These are phyloP conservation scores for Elsinoe arachidis DNA, from an alignment of 2,329 filamentous ascomycete species.

Conservation along the genomic window DNA sequence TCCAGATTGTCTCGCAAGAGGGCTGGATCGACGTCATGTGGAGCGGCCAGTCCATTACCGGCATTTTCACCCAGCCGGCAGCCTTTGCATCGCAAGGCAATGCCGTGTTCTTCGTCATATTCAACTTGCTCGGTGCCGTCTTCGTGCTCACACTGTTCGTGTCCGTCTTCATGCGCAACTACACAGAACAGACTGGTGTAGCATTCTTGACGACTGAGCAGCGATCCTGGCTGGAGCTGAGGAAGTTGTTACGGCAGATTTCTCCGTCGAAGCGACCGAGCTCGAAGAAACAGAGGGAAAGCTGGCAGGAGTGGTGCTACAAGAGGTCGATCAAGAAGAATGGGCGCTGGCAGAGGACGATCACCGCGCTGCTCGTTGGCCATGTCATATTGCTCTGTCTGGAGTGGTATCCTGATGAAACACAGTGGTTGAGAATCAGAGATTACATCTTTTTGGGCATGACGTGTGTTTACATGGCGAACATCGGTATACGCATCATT, in stretches of 20 bases:
- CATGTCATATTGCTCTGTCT: constrained; percentile 76
- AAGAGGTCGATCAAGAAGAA: constrained; percentile 88
- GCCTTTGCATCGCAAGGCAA: constrained; percentile 68
- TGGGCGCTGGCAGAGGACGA: constrained; percentile 77
- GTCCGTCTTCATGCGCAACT: constrained; percentile 99
- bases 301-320: constrained; percentile 90
- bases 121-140: constrained; percentile 92
- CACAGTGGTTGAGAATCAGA: constrained; percentile 61
- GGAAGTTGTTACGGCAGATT: constrained; percentile 85
- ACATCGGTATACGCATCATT: constrained; percentile 73
- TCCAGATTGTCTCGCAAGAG: constrained; percentile 97
- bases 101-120: constrained; percentile 86
- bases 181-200: constrained; percentile 96
- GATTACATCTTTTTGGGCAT: constrained; percentile 73
- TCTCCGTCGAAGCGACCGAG: constrained; percentile 90
- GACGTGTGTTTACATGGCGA: constrained; percentile 71
- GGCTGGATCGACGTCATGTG: constrained; percentile 95
- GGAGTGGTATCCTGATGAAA: constrained; percentile 72
- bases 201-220: constrained; percentile 94
- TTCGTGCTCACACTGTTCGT: constrained; percentile 97
- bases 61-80: constrained; percentile 62
- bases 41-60: constrained; percentile 72
- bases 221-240: constrained; percentile 88
- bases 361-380: constrained; percentile 70
- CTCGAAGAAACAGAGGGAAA: constrained; percentile 59